Evolutionary conservation across 371 early-diverging fungal species (phyloP), one percentile per base, ranked within the genome.

Genomic region (Enteropsectra breve): DNA sequence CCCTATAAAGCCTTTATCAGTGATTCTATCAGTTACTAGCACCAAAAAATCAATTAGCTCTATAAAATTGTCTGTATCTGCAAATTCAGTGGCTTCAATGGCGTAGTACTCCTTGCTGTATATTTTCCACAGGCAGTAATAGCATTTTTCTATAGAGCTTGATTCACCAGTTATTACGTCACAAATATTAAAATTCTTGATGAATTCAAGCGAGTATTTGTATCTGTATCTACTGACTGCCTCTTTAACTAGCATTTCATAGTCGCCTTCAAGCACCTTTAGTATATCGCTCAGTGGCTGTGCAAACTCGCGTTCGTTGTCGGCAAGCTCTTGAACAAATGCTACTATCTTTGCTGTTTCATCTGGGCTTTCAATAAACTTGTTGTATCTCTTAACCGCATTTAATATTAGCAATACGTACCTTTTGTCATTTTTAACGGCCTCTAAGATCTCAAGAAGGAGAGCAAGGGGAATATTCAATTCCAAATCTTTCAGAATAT

Each of bases 91-190:
- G 26, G n/a, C 21, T 26, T 50, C 29, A 5, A 70, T 26, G 26
- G 18, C 46, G 1, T 33, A 18, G 23, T 46, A 66, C 15, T 66
- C 63, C n/a, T 55, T 38, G 8, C 57, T 15, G 28, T 59, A 29
- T 33, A 66, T 57, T 11, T 30, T 26, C 72, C 72, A 71, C 3
- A 71, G 30, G 30, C 36, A 29, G 30, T 34, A 46, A 63, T 55
- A 71, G 48, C 71, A 60, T 24, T 66, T 70, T 4, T 6, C 26
- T 15, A 49, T 32, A 24, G 29, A 6, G 15, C 8, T 24, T 13
- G 40, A 6, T 6, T 4, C 3, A 6, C 6, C 21, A 59, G 4
- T 8, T 8, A 59, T 6, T 32, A 34, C 11, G 26, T 26, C 26
- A 26, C n/a, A 21, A 8, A 59, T 32, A 59, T 59, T 26, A 49